Conservation (phyloP, 2,329 filamentous ascomycete species). For the Elsinoe fawcettii region DNA sequence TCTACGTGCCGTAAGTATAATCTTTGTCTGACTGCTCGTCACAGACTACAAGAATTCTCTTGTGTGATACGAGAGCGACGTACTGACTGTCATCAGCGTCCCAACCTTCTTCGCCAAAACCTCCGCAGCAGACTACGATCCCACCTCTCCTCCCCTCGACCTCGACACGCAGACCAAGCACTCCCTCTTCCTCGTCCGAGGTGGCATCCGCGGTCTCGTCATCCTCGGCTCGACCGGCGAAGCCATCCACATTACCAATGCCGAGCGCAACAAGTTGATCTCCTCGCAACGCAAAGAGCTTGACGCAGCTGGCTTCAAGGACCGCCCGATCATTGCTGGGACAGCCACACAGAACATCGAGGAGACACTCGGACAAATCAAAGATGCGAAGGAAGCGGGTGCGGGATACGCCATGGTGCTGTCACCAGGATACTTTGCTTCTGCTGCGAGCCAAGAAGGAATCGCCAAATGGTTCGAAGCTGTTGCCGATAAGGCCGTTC, state of each 20-base stretch:
- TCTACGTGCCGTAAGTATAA: conserved; percentile 42
- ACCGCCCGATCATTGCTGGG: conserved; percentile 56
- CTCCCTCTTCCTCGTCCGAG: conserved; percentile 51
- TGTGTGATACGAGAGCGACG: background rate
- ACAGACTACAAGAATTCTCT: background rate
- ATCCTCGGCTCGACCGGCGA: conserved; percentile 59
- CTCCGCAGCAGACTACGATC: conserved; percentile 35
- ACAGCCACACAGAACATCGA: conserved; percentile 55
- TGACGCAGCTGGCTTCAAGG: conserved; percentile 47
- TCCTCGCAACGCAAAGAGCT: conserved; percentile 49
- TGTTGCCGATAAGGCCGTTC: conserved; percentile 52
- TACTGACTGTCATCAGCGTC: conserved; percentile 27
- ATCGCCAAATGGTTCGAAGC: conserved; percentile 54
- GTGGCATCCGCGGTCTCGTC: conserved; percentile 54
- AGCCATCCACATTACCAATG: conserved; percentile 52
- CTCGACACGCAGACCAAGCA: conserved; percentile 51
- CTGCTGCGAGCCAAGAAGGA: conserved; percentile 50
- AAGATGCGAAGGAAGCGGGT: conserved; percentile 49
- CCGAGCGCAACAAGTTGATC: conserved; percentile 51
- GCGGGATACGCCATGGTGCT: conserved; percentile 56
- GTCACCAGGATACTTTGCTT: conserved; percentile 58
- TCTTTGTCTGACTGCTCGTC: background rate
- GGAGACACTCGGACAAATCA: conserved; percentile 52
- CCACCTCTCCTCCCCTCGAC: conserved; percentile 48
- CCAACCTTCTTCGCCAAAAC: conserved; percentile 57